A percentile compares a stretch with the other conserved stretches of the same genome.
Evolutionary conservation across 2,329 filamentous ascomycete species (phyloP).

Genomic region (Aspergillus transmontanensis): DNA sequence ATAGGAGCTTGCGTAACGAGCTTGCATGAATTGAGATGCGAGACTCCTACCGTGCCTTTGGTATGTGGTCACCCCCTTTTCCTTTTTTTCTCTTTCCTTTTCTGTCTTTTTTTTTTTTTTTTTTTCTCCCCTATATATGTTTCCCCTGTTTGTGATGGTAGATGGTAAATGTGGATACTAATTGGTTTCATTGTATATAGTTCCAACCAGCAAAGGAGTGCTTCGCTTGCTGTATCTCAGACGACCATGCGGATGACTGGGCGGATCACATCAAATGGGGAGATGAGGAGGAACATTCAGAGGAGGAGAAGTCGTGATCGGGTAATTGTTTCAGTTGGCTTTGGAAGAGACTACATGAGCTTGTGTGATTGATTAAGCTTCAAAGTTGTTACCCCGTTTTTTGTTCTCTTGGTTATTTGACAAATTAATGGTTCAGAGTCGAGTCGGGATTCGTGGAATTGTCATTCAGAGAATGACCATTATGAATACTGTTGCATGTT

Average conservation of each 20-base stretch:
- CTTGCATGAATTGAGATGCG: constrained; percentile 1
- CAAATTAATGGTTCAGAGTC: neutral
- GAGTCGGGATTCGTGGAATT: no score
- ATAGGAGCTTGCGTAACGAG: constrained; percentile 7
- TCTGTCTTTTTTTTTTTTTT: neutral
- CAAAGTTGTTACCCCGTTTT: no score
- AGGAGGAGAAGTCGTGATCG: neutral
- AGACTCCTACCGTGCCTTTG: neutral
- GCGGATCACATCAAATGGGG: neutral
- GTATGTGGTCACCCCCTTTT: neutral
- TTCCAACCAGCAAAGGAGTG: neutral
- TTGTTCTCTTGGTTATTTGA: no score
- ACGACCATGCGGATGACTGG: neutral
- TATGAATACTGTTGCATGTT: neutral
- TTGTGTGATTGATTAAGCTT: no score
- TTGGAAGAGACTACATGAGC: neutral
- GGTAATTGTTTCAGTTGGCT: neutral
- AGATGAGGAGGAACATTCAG: neutral
- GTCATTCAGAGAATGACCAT: neutral
- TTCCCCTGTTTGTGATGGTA: neutral
- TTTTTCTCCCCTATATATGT: neutral
- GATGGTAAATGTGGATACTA: neutral
- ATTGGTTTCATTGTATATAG: neutral
- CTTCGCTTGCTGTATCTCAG: neutral
- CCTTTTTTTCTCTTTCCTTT: neutral